These are phyloP conservation scores for Candolleomyces aberdarensis DNA, from an alignment of 768 basidiomycete genomes.

Conservation along the genomic window DNA sequence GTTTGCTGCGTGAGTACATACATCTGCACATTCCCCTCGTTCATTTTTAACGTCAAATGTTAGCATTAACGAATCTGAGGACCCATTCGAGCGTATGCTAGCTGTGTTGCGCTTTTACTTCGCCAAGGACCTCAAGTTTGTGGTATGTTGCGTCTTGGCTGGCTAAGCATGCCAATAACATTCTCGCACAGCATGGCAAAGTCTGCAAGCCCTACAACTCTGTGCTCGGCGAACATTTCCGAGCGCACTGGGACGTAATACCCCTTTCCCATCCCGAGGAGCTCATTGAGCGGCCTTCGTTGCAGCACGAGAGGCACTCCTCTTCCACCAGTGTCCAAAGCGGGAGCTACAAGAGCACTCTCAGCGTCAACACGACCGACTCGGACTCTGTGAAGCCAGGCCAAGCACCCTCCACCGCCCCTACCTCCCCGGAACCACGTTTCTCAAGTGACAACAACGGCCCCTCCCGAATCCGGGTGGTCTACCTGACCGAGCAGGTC, in stretches of 20 bases:
- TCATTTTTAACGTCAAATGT: neutral
- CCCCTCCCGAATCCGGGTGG: slow-evolving; percentile 55
- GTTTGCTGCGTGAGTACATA: slow-evolving; percentile 76
- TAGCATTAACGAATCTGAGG: slow-evolving; percentile 89
- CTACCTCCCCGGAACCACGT: slow-evolving; percentile 45
- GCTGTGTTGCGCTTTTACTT: slow-evolving; percentile 85
- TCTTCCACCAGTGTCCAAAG: slow-evolving; percentile 58
- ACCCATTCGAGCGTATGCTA: slow-evolving; percentile 95
- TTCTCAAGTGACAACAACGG: slow-evolving; percentile 28
- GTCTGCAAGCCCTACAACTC: slow-evolving; percentile 93
- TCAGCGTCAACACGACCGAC: slow-evolving; percentile 57
- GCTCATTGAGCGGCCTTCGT: slow-evolving; percentile 41
- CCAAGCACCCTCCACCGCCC: slow-evolving; percentile 47
- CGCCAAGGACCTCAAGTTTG: slow-evolving; percentile 91
- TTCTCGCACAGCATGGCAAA: slow-evolving; percentile 68
- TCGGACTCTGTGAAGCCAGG: slow-evolving; percentile 51
- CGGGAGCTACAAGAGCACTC: slow-evolving; percentile 13
- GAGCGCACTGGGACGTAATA: slow-evolving; percentile 80
- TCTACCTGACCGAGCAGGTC: slow-evolving; percentile 88
- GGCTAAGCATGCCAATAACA: slow-evolving; percentile 1
- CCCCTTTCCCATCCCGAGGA: slow-evolving; percentile 55
- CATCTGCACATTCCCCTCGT: neutral
- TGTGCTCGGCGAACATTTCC: slow-evolving; percentile 86
- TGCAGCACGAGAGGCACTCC: slow-evolving; percentile 33
- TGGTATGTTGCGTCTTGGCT: slow-evolving; percentile 48